A percentile compares a stretch with the other conserved stretches of the same genome.
Conservation (phyloP, 2,329 filamentous ascomycete species). For the Trichoderma cornu-damae region DNA sequence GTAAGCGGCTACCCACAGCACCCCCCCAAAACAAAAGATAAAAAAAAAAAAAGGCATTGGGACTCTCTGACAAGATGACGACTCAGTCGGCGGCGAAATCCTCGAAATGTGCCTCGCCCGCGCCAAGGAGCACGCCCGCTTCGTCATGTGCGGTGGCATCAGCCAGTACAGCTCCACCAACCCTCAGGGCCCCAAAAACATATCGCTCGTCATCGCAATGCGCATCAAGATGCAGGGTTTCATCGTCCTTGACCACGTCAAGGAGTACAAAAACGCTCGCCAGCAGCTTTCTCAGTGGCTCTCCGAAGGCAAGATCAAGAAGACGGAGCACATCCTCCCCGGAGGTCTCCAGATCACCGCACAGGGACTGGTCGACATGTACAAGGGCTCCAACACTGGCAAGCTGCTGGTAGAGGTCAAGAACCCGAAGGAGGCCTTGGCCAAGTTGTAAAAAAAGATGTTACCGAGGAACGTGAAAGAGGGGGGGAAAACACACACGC, state of each 20-base stretch:
- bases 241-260: slow-evolving; percentile 63
- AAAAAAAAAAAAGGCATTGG: too few species aligned
- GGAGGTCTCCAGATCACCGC: slow-evolving; percentile 64
- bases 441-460: slow-evolving; percentile 25
- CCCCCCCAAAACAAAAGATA: slow-evolving; percentile 5
- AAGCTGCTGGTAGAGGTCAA: slow-evolving; percentile 56
- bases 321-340: slow-evolving; percentile 64
- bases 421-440: slow-evolving; percentile 22
- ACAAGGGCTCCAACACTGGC: slow-evolving; percentile 65
- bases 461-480: neutral
- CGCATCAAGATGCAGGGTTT: slow-evolving; percentile 64
- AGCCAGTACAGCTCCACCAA: slow-evolving; percentile 60
- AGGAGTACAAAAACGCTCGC: slow-evolving; percentile 53
- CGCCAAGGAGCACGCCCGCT: slow-evolving; percentile 58
- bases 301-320: slow-evolving; percentile 65
- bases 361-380: slow-evolving; percentile 58
- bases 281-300: slow-evolving; percentile 62
- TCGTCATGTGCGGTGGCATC: slow-evolving; percentile 68
- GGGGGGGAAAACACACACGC: neutral
- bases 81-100: slow-evolving; percentile 60
- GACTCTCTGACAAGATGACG: too few species aligned
- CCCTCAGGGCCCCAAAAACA: slow-evolving; percentile 52
- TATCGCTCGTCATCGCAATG: slow-evolving; percentile 48
- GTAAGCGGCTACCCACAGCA: slow-evolving; percentile 22
- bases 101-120: slow-evolving; percentile 59